A percentile compares a stretch with the other conserved stretches of the same genome.
Conservation (phyloP, 257 asterid species). For the Plantago major region DNA sequence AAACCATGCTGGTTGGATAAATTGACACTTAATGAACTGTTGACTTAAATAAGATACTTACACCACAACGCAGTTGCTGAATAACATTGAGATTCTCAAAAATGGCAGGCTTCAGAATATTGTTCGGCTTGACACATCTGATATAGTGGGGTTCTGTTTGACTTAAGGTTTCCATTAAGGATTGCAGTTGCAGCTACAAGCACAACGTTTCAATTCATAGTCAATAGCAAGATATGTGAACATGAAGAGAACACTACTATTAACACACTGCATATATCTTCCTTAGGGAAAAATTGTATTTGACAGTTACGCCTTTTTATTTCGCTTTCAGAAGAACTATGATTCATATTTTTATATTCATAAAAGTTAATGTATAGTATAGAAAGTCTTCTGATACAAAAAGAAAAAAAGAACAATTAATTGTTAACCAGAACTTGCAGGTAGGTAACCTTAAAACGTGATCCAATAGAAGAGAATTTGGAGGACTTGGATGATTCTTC, state of each 20-base stretch:
- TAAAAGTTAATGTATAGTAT: no score
- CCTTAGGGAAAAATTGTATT: no score
- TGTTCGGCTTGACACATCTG: constrained; percentile 98
- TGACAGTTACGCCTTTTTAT: no score
- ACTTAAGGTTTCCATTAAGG: constrained; percentile 92
- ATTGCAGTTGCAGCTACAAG: constrained; percentile 91
- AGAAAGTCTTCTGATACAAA: no score
- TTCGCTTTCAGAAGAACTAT: no score
- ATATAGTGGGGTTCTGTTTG: constrained; percentile 98
- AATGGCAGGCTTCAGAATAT: constrained; percentile 83
- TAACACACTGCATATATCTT: neutral
- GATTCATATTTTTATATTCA: no score
- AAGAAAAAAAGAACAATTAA: neutral
- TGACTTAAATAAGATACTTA: constrained; percentile 45
- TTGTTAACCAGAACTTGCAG: neutral
- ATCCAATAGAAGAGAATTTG: constrained; percentile 96
- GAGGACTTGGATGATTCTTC: constrained; percentile 94
- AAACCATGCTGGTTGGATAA: constrained; percentile 16
- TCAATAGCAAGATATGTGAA: constrained; percentile 18
- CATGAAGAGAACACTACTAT: constrained; percentile 12
- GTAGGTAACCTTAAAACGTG: constrained; percentile 82
- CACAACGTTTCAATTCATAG: constrained; percentile 29
- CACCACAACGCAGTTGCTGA: constrained; percentile 98
- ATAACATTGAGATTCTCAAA: constrained; percentile 87
- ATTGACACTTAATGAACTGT: constrained; percentile 17